Evolutionary conservation across 257 asterid genomes (phyloP), one percentile per base, ranked within the genome.

Genomic region (Primulina huaijiensis): DNA sequence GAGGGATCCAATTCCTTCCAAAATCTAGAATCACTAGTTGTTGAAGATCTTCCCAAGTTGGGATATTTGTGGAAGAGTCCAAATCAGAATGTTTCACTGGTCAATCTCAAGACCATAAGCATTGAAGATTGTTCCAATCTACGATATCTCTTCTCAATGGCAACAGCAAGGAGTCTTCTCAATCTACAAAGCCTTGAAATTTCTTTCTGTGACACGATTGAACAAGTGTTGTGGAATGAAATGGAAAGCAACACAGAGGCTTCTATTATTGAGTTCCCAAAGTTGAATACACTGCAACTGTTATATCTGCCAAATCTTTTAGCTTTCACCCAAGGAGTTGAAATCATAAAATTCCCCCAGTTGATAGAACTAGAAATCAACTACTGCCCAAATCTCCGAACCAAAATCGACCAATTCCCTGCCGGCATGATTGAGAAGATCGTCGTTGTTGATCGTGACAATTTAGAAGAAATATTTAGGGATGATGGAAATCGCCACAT

Each of bases 161-260:
- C 1, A 46, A 46, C 20, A 5, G 56, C 0, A 46, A 14, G 5
- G 53, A 43, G 53, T 43, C 53, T 43, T 14, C n/a, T 12, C 53
- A 43, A 3, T 0, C 53, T 43, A 12, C 53, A 0, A 43, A 0
- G 6, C 6, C 53, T 11, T 12, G 1, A 43, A 43, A 43, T 43
- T 43, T 3, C 0, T 0, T 2, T 0, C 0, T 43, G 53, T 14
- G n/a, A 0, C 50, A 2, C 4, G 50, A 8, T 46, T 14, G 55
- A 46, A 46, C 19, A 46, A 12, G n/a, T 46, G 55, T 46, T 3
- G 6, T 14, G 56, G 19, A 14, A 46, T 14, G 56, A 46, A 14
- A 46, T 14, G 0, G 56, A 46, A 46, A 40, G 5, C 52, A 40
- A 40, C 17, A 40, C 1, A 40, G 17, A 40, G 4, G 50, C 12